These are phyloP conservation scores for Blepharisma japonicum DNA, from an alignment of 73 alveolate species.

Conservation along the genomic window DNA sequence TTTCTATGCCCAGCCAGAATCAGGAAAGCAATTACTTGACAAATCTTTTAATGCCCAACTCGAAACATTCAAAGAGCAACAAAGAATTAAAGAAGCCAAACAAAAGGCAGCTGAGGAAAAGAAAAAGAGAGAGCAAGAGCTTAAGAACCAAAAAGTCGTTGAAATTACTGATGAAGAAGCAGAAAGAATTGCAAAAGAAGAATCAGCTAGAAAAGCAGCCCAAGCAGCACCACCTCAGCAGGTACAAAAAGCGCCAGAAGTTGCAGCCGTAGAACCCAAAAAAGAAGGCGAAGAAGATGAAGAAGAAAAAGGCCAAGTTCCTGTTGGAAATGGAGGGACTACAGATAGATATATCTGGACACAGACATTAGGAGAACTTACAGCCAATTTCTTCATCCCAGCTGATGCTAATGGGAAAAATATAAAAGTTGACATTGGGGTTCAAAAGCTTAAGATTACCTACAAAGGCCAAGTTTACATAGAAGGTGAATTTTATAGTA, in stretches of 20 bases:
- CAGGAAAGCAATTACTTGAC: constrained; percentile 56
- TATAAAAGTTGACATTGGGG: constrained; percentile 61
- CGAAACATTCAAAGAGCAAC: constrained; percentile 49
- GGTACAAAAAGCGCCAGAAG: constrained; percentile 40
- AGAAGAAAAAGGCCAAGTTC: constrained; percentile 68
- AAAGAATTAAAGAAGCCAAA: constrained; percentile 56
- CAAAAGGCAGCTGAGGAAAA: constrained; percentile 66
- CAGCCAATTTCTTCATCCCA: constrained; percentile 79
- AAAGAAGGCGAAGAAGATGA: constrained; percentile 65
- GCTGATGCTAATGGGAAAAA: constrained; percentile 60
- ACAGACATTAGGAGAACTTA: constrained; percentile 85
- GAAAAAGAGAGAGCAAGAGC: constrained; percentile 62
- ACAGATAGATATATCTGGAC: constrained; percentile 91
- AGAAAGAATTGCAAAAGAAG: constrained; percentile 39
- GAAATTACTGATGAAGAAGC: constrained; percentile 45
- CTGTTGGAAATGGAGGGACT: constrained; percentile 87
- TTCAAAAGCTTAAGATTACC: constrained; percentile 60
- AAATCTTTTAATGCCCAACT: constrained; percentile 48
- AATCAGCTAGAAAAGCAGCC: constrained; percentile 42
- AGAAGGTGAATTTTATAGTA: constrained; percentile 77
- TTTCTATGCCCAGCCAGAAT: constrained; percentile 70
- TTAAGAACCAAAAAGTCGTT: constrained; percentile 50
- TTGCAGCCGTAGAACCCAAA: constrained; percentile 41
- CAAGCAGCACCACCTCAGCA: constrained; percentile 37
- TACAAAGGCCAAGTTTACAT: constrained; percentile 68